Conservation (phyloP, 768 basidiomycete species). For the Tremella mesenterica region DNA sequence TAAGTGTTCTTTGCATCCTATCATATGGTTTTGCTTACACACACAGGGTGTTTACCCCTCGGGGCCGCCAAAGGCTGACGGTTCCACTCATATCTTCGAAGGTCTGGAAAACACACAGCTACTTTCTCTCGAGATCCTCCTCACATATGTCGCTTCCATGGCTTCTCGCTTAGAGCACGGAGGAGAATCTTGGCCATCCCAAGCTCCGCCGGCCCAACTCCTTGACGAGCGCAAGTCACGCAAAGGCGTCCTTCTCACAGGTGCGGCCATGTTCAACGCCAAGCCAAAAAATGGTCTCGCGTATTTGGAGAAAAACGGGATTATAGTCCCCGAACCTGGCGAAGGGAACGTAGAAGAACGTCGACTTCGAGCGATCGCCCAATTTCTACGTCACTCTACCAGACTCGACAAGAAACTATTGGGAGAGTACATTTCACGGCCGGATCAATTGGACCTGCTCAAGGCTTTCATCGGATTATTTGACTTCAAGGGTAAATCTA, state of each 20-base stretch:
- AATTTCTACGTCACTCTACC: conserved; percentile 72
- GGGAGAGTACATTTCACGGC: conserved; percentile 84
- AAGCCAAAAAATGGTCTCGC: conserved; percentile 86
- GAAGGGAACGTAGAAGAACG: conserved; percentile 30
- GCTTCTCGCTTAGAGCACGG: conserved; percentile 54
- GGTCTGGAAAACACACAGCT: conserved; percentile 62
- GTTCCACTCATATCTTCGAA: conserved; percentile 52
- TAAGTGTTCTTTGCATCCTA: conserved; percentile 39
- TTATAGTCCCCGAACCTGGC: conserved; percentile 50
- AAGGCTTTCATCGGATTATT: conserved; percentile 80
- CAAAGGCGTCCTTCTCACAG: conserved; percentile 76
- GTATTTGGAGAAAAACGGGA: conserved; percentile 84
- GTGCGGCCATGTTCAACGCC: conserved; percentile 75
- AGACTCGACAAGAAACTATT: conserved; percentile 84
- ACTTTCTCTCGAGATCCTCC: conserved; percentile 75
- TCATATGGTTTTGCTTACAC: neutral
- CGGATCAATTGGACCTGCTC: conserved; percentile 74
- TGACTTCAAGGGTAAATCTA: conserved; percentile 81
- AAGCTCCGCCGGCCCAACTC: conserved; percentile 57
- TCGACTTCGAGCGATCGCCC: conserved; percentile 52
- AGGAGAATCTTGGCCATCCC: conserved; percentile 54
- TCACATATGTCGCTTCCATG: conserved; percentile 84
- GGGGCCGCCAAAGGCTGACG: conserved; percentile 54
- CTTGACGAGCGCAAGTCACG: conserved; percentile 61
- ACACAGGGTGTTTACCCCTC: conserved; percentile 69